phyloP scores from a whole-genome alignment of 75 land plant genomes.

The Pinus albicaulis region DNA sequence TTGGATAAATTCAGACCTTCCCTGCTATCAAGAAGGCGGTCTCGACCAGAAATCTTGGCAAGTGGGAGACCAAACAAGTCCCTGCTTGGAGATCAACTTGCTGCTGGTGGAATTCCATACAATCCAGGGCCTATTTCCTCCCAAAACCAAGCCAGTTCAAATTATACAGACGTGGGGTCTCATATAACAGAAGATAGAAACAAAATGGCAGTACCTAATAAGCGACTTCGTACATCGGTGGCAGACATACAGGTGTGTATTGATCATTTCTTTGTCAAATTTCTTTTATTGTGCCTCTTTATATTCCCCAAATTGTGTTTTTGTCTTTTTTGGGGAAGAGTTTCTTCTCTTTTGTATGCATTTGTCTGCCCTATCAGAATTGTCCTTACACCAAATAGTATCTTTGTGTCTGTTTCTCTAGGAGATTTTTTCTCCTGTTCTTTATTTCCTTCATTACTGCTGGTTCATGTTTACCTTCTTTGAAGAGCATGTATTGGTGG shows the following conservation, averaged over 20 bases:
- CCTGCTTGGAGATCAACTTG: constrained; percentile 12
- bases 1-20: constrained; percentile 40
- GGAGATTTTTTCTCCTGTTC: background rate
- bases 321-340: background rate
- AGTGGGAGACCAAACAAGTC: constrained; percentile 33
- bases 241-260: constrained; percentile 67
- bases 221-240: constrained; percentile 72
- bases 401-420: background rate
- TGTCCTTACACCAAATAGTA: background rate
- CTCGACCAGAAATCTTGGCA: constrained; percentile 30
- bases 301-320: background rate
- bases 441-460: background rate
- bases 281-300: background rate
- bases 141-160: constrained; percentile 14
- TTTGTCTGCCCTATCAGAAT: background rate
- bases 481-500: background rate
- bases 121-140: constrained; percentile 35
- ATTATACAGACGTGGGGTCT: constrained; percentile 23
- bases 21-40: constrained; percentile 40
- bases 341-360: background rate
- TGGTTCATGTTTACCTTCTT: background rate
- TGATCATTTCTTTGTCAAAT: background rate
- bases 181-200: constrained; percentile 51
- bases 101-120: constrained; percentile 11
- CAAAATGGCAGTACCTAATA: constrained; percentile 53